A percentile compares a stretch with the other conserved stretches of the same genome.
These are phyloP conservation scores for Plasmodium gonderi DNA, from an alignment of 169 alveolate genomes.

Conservation along the genomic window DNA sequence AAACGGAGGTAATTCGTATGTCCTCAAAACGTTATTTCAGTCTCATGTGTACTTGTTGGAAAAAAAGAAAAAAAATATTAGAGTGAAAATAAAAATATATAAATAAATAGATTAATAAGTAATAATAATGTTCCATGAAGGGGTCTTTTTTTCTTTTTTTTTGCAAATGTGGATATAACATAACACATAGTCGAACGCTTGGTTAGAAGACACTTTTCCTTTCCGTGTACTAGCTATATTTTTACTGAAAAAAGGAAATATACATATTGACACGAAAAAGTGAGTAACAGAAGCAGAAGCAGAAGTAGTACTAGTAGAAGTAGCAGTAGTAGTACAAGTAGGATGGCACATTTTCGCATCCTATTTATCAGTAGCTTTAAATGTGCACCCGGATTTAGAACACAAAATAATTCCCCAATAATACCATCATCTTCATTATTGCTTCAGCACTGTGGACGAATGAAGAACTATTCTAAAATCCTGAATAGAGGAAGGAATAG, in stretches of 20 bases:
- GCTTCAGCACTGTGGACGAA: conserved; percentile 38
- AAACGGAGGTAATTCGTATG: conserved; percentile 1
- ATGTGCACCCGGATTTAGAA: background rate
- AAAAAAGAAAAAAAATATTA: background rate
- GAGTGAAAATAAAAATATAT: background rate
- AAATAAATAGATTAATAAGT: no score
- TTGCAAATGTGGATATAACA: background rate
- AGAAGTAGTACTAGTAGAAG: no score
- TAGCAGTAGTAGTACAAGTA: background rate
- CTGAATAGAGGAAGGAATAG: conserved; percentile 68
- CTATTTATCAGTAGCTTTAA: no score
- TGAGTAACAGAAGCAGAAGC: no score
- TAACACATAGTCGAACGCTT: background rate
- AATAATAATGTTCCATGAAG: background rate
- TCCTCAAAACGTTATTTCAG: background rate
- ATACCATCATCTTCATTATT: conserved; percentile 14
- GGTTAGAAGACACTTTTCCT: background rate
- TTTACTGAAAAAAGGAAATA: background rate
- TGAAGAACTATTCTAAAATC: conserved; percentile 73
- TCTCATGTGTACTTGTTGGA: background rate
- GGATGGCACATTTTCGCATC: background rate
- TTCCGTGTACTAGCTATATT: background rate
- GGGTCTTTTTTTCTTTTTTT: background rate
- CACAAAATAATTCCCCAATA: background rate
- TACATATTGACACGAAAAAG: background rate